These are phyloP conservation scores for Kuraishia hungarica DNA, from an alignment of 805 yeast species.

Conservation along the genomic window DNA sequence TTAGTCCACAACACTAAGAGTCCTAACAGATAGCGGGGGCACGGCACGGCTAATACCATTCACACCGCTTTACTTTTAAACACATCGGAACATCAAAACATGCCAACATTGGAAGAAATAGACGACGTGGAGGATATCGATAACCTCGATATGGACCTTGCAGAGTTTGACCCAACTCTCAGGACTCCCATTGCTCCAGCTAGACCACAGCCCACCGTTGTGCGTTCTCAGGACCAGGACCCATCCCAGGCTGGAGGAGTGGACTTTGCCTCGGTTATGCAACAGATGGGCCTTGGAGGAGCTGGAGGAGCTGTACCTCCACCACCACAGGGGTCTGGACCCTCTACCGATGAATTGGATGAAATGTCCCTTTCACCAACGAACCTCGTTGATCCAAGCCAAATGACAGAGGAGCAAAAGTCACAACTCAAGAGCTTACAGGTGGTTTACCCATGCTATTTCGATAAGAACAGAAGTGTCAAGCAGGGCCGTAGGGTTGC, in stretches of 20 bases:
- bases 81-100: conserved; percentile 17
- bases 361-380: not conserved
- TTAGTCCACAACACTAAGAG: too few relatives aligned
- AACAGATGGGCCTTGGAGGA: conserved; percentile 9
- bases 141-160: conserved; percentile 87
- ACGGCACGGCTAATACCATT: not conserved
- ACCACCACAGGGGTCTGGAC: too few relatives aligned
- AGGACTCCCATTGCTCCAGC: conserved; percentile 65
- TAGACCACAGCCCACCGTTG: conserved; percentile 48
- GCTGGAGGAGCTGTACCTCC: conserved; percentile 7
- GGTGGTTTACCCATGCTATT: conserved; percentile 84
- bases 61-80: too few relatives aligned
- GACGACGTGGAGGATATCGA: conserved; percentile 79
- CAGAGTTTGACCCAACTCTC: conserved; percentile 74
- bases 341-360: conserved; percentile 7
- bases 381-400: not conserved
- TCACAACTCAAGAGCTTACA: conserved; percentile 64
- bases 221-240: conserved; percentile 47
- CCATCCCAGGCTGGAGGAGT: conserved; percentile 14
- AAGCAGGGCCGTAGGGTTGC: conserved; percentile 81
- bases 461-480: conserved; percentile 69
- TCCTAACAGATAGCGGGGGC: too few relatives aligned
- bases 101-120: conserved; percentile 70
- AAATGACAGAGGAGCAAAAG: conserved; percentile 45
- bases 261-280: conserved; percentile 12